Conservation (phyloP, 192 early-diverging fungal species). For the Geranomyces variabilis region DNA sequence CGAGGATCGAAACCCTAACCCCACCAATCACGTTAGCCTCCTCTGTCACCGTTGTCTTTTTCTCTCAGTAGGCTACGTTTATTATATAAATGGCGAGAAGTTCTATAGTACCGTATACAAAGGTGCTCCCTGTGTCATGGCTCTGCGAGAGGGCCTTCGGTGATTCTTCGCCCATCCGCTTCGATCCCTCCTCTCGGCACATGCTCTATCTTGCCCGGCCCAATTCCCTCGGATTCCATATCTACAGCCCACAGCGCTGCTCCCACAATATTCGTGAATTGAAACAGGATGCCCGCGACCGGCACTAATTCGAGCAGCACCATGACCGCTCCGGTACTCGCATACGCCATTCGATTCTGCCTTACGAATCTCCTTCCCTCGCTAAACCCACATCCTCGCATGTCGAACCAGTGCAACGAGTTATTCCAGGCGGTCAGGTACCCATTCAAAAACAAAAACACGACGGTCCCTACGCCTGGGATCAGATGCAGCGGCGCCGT, state of each 20-base stretch:
- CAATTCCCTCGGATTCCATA: constrained; percentile 52
- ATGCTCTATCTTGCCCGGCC: constrained; percentile 8
- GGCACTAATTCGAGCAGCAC: constrained; percentile 67
- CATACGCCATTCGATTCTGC: constrained; percentile 22
- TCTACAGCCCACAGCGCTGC: constrained; percentile 68
- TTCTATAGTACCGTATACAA: no score
- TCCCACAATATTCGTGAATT: constrained; percentile 73
- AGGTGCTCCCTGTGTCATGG: no score
- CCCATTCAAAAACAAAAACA: constrained; percentile 37
- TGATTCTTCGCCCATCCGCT: no score
- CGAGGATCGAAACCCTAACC: no score
- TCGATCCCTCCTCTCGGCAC: no score
- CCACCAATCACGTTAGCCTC: no score
- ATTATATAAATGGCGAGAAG: no score
- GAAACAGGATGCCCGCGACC: constrained; percentile 60
- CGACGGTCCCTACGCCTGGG: constrained; percentile 58
- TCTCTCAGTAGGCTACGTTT: no score
- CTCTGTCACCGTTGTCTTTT: no score
- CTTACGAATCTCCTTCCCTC: constrained; percentile 17
- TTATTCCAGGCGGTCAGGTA: constrained; percentile 29
- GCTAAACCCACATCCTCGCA: constrained; percentile 20
- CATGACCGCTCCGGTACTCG: constrained; percentile 40
- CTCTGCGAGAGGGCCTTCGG: no score
- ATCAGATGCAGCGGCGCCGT: constrained; percentile 63
- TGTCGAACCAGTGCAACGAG: constrained; percentile 36